Conservation (phyloP, 1,284 basidiomycete genomes). For the Malassezia sp. region DNA sequence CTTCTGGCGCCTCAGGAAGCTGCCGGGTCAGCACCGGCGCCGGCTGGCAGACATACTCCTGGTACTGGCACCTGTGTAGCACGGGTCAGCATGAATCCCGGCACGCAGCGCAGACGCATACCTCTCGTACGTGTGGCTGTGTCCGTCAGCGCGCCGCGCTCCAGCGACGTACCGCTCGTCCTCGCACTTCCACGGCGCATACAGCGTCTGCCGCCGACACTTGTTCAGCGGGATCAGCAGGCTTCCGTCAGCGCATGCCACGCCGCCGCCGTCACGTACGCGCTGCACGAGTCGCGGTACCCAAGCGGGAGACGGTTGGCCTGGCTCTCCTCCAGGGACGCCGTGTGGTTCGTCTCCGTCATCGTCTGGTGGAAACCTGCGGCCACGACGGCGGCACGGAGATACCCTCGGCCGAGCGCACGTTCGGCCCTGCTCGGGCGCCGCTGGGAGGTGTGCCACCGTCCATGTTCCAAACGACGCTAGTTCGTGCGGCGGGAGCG, state of each 20-base stretch:
- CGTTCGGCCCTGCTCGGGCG: background rate
- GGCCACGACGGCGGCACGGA: background rate
- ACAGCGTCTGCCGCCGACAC: slow-evolving; percentile 62
- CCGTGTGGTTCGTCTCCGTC: slow-evolving; percentile 50
- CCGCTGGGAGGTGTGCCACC: background rate
- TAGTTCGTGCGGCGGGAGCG: slow-evolving; percentile 24
- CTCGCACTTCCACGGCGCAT: slow-evolving; percentile 71
- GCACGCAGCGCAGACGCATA: too few species aligned
- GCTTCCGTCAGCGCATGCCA: slow-evolving; percentile 49
- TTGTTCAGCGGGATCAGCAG: slow-evolving; percentile 72
- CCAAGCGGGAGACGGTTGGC: slow-evolving; percentile 63
- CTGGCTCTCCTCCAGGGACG: slow-evolving; percentile 72
- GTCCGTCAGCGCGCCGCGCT: background rate
- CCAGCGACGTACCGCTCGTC: slow-evolving; percentile 54
- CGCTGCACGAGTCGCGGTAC: slow-evolving; percentile 81
- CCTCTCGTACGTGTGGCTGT: slow-evolving; percentile 18
- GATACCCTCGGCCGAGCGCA: slow-evolving; percentile 7
- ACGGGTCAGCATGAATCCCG: too few species aligned
- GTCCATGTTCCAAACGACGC: slow-evolving; percentile 26
- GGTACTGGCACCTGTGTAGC: slow-evolving; percentile 9
- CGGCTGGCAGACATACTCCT: slow-evolving; percentile 10
- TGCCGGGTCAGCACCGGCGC: slow-evolving; percentile 5
- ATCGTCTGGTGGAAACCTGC: slow-evolving; percentile 2
- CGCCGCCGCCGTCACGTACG: slow-evolving; percentile 66
- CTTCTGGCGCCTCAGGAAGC: slow-evolving; percentile 14